Conservation (phyloP, 352 stramenopile species). For the Phytophthora sansomeana region DNA sequence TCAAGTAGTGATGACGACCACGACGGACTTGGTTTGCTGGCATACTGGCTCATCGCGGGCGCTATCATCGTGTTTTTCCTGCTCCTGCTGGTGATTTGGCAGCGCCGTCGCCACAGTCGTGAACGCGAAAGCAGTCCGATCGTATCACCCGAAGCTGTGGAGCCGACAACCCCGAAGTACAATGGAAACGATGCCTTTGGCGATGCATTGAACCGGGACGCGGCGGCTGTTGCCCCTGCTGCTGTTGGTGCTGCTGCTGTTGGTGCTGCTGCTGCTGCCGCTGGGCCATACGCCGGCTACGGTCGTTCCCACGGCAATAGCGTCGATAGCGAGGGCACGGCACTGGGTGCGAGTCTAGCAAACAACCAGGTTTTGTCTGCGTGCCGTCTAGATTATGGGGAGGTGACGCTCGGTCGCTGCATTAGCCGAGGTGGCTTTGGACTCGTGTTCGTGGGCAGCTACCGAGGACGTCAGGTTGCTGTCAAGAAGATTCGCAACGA, state of each 20-base stretch:
- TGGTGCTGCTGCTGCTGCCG: neutral
- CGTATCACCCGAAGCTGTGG: conserved; percentile 31
- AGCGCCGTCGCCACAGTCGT: conserved; percentile 35
- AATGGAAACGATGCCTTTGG: conserved; percentile 29
- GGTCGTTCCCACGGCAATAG: conserved; percentile 33
- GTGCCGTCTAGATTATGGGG: conserved; percentile 41
- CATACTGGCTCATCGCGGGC: conserved; percentile 46
- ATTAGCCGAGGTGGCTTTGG: conserved; percentile 53
- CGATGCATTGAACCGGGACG: conserved; percentile 25
- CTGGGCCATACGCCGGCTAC: conserved; percentile 20
- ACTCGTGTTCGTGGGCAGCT: conserved; percentile 53
- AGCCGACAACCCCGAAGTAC: conserved; percentile 34
- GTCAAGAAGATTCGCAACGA: conserved; percentile 60
- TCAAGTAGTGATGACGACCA: conserved; percentile 19
- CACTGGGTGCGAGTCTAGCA: conserved; percentile 37
- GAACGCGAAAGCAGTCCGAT: conserved; percentile 33
- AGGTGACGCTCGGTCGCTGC: conserved; percentile 46
- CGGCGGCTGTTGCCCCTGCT: neutral
- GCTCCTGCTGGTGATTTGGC: conserved; percentile 40
- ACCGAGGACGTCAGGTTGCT: conserved; percentile 45
- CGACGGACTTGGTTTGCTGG: conserved; percentile 23
- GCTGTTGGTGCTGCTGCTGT: neutral
- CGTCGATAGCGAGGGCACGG: conserved; percentile 37
- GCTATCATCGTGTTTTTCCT: conserved; percentile 44
- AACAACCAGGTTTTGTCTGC: conserved; percentile 45